phyloP scores from a whole-genome alignment of 2,329 filamentous ascomycete species.

The Xylaria sp. region DNA sequence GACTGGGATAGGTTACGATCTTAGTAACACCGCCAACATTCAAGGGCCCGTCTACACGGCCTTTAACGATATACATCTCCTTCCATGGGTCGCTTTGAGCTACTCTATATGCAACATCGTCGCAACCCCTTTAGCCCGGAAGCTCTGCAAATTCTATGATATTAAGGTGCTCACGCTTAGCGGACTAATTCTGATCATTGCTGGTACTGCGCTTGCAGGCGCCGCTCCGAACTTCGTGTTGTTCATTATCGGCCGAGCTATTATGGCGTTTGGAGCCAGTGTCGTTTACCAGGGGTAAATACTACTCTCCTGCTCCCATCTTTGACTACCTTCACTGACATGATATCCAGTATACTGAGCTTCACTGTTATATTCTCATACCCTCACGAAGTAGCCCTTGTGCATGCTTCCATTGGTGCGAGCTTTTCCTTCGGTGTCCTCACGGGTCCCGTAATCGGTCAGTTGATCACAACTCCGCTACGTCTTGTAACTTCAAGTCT shows the following conservation, averaged over 20 bases:
- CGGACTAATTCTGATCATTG: slow-evolving; percentile 37
- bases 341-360: slow-evolving; percentile 21
- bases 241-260: slow-evolving; percentile 43
- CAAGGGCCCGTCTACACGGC: slow-evolving; percentile 63
- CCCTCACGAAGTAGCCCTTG: slow-evolving; percentile 30
- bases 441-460: slow-evolving; percentile 38
- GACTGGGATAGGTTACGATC: slow-evolving; percentile 45
- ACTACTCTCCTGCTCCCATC: neutral
- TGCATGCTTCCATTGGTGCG: slow-evolving; percentile 33
- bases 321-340: slow-evolving; percentile 2
- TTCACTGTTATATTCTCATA: slow-evolving; percentile 35
- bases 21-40: slow-evolving; percentile 57
- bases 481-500: neutral
- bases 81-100: slow-evolving; percentile 48
- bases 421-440: slow-evolving; percentile 38
- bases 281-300: slow-evolving; percentile 43
- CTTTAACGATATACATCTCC: slow-evolving; percentile 45
- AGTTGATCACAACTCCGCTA: slow-evolving; percentile 32
- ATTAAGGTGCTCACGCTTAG: slow-evolving; percentile 40
- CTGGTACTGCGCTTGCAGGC: slow-evolving; percentile 35
- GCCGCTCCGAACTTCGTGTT: slow-evolving; percentile 39
- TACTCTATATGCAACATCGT: slow-evolving; percentile 45
- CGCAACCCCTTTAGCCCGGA: slow-evolving; percentile 43
- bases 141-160: slow-evolving; percentile 43
- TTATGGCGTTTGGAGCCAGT: slow-evolving; percentile 44